Percentiles rank a stretch among this genome's conserved stretches.
Evolutionary conservation across 192 early-diverging fungal genomes (phyloP).

Genomic region (Phlyctochytrium bullatum): DNA sequence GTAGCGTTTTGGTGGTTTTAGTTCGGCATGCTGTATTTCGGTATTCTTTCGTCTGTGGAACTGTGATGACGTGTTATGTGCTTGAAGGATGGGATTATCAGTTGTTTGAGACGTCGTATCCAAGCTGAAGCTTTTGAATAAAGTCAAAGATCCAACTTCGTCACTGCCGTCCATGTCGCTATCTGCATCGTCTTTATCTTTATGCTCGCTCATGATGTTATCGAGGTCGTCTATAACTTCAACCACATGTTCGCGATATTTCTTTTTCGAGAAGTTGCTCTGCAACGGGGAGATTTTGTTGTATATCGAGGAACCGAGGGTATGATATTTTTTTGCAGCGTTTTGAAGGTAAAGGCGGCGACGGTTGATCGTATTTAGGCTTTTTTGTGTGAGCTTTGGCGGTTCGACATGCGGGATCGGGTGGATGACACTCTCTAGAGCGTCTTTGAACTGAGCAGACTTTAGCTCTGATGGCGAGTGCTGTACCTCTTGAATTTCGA

Average conservation of each 20-base stretch:
- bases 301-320: too few relatives aligned
- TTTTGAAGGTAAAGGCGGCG: too few relatives aligned
- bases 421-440: slow-evolving; percentile 38
- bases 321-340: too few relatives aligned
- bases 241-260: too few relatives aligned
- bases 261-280: too few relatives aligned
- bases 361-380: slow-evolving; percentile 10
- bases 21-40: not conserved
- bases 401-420: slow-evolving; percentile 29
- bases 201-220: not conserved
- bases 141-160: too few relatives aligned
- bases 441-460: slow-evolving; percentile 33
- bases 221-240: too few relatives aligned
- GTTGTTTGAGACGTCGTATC: not conserved
- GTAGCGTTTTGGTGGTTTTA: slow-evolving; percentile 15
- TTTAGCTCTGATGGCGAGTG: not conserved
- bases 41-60: slow-evolving; percentile 16
- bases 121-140: not conserved
- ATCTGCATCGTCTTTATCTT: not conserved
- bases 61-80: slow-evolving; percentile 15
- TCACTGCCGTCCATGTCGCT: not conserved
- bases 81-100: slow-evolving; percentile 41
- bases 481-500: slow-evolving; percentile 38
- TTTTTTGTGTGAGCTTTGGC: slow-evolving; percentile 25
- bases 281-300: too few relatives aligned